These are phyloP conservation scores for Teratosphaeriaceae sp. DNA, from an alignment of 2,329 filamentous ascomycete genomes.

Conservation along the genomic window DNA sequence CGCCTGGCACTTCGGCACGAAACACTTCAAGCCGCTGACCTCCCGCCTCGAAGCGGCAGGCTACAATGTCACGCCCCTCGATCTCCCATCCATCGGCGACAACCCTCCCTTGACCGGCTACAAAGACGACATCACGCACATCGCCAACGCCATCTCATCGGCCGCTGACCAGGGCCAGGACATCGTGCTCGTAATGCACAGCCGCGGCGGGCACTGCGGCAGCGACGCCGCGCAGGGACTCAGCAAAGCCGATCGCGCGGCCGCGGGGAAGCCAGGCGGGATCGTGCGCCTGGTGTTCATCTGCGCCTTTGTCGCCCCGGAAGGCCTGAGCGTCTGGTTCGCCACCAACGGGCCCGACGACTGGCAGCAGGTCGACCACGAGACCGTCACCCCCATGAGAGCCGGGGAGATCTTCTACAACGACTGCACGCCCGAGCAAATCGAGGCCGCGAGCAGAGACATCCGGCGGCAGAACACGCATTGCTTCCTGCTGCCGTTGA, in stretches of 20 bases:
- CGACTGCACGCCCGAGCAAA: slow-evolving; percentile 17
- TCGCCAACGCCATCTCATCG: slow-evolving; percentile 13
- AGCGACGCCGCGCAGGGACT: slow-evolving; percentile 21
- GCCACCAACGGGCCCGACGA: slow-evolving; percentile 13
- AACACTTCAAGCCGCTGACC: slow-evolving; percentile 16
- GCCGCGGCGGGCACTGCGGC: slow-evolving; percentile 23
- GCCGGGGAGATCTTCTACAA: slow-evolving; percentile 15
- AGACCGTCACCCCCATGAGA: slow-evolving; percentile 5
- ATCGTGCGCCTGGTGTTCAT: slow-evolving; percentile 22
- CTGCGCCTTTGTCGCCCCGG: slow-evolving; percentile 18
- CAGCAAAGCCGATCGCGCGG: slow-evolving; percentile 12
- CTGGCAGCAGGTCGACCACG: slow-evolving; percentile 5
- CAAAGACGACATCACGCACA: slow-evolving; percentile 19
- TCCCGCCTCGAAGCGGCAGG: slow-evolving; percentile 14
- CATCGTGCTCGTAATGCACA: slow-evolving; percentile 22
- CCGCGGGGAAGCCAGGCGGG: slow-evolving; percentile 14
- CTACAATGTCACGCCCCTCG: slow-evolving; percentile 17
- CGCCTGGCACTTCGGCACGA: slow-evolving; percentile 20
- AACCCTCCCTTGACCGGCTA: slow-evolving; percentile 11
- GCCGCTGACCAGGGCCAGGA: slow-evolving; percentile 18
- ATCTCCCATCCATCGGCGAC: slow-evolving; percentile 13
- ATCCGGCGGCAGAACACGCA: slow-evolving; percentile 4
- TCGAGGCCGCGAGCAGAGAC: slow-evolving; percentile 4
- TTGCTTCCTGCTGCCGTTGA: slow-evolving; percentile 15
- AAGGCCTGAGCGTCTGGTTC: slow-evolving; percentile 14